Conservation (phyloP, 371 early-diverging fungal species). For the Apophysomyces variabilis region DNA sequence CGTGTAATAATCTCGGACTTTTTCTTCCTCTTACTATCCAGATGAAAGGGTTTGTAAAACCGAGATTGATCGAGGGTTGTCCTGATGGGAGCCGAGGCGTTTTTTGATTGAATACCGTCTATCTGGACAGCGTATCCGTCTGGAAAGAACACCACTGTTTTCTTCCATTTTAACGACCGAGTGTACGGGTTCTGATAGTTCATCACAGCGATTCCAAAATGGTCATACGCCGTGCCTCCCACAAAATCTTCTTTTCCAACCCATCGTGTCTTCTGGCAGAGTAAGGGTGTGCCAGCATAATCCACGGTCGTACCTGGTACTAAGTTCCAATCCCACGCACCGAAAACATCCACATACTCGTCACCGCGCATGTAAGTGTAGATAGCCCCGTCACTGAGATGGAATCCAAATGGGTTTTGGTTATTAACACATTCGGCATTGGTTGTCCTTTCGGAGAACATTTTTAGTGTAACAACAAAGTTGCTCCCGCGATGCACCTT, state of each 20-base stretch:
- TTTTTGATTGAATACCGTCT: slow-evolving; percentile 22
- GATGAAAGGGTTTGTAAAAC: slow-evolving; percentile 27
- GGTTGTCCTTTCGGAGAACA: slow-evolving; percentile 39
- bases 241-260: slow-evolving; percentile 25
- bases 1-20: slow-evolving; percentile 2
- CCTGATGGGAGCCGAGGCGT: slow-evolving; percentile 18
- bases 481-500: slow-evolving; percentile 32
- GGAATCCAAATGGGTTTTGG: slow-evolving; percentile 34
- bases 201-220: slow-evolving; percentile 34
- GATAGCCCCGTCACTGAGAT: slow-evolving; percentile 37
- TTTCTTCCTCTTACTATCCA: slow-evolving; percentile 18
- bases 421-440: slow-evolving; percentile 39
- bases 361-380: slow-evolving; percentile 36
- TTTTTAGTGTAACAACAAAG: slow-evolving; percentile 38
- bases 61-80: slow-evolving; percentile 38
- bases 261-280: slow-evolving; percentile 15
- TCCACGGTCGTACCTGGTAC: slow-evolving; percentile 39
- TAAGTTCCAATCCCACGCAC: slow-evolving; percentile 36
- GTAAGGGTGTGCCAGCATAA: slow-evolving; percentile 22
- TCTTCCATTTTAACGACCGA: slow-evolving; percentile 28
- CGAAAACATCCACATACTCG: slow-evolving; percentile 38
- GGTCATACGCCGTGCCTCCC: slow-evolving; percentile 29
- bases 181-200: slow-evolving; percentile 33
- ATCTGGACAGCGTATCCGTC: slow-evolving; percentile 34
- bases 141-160: slow-evolving; percentile 38